Evolutionary conservation across 129 eudicot species (phyloP), one percentile per base, ranked within the genome.

Genomic region (Helianthus tuberosus): DNA sequence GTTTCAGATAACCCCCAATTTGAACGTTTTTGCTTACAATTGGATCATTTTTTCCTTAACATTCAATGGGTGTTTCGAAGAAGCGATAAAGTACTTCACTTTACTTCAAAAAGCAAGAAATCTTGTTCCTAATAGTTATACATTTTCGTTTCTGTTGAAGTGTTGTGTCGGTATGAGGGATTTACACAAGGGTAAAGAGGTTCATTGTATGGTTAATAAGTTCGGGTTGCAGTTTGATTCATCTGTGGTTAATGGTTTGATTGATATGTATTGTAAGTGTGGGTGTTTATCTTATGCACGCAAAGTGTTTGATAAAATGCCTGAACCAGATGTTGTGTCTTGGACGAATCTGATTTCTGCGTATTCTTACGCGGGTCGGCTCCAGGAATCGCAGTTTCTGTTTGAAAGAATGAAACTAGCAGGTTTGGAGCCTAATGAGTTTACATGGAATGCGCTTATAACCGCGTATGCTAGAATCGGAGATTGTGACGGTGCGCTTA

Each of bases 401-500:
- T 89, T 91, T 63, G 83, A 86, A 47, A 51, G 81, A 65, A 84
- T 91, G 97, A 84, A 52, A 73, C 50, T 82, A 60, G 74, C 47
- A 35, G 90, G 89, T 17, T 11, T 83, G 27, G 77, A 88, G 38
- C 96, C 88, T 10, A 89, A 91, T 79, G 86, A 81, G 48, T 89
- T 86, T 71, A 91, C 96, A 0, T 91, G 97, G 96, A 91, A 84
- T 54, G 91, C 93, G 13, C 70, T 91, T 66, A 85, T 89, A 11
- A 79, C 87, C 0, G 91, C 84, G 72, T 85, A 74, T 66, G 93
- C 97, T 35, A 87, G 77, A 80, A 78, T 66, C 14, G 97, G 96
- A 64, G 93, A 91, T 62, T 83, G 82, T 59, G 74, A 86, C 41
- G 79, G 85, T 35, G 85, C 86, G 53, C 61, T 76, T 62, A 60